Percentiles rank a stretch among this genome's conserved stretches.
phyloP scores from a whole-genome alignment of 2,329 filamentous ascomycete genomes.

The Diaporthe citrichinensis region DNA sequence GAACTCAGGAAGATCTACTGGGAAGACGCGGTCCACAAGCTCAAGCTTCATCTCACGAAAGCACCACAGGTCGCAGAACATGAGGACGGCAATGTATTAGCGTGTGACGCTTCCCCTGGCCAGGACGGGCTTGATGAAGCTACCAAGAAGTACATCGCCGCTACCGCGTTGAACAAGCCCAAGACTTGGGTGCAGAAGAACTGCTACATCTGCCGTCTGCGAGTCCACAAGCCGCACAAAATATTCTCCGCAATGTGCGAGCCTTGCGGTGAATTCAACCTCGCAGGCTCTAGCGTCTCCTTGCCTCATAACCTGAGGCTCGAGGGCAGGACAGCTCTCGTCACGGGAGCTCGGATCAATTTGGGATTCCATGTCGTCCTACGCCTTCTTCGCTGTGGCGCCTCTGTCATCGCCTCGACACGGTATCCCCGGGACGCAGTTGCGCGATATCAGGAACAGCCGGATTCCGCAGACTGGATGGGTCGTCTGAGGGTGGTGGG shows the following conservation, averaged over 20 bases:
- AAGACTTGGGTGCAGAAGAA: background rate
- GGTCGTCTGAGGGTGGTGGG: background rate
- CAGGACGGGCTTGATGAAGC: background rate
- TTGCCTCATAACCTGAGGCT: constrained; percentile 8
- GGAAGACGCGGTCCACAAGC: background rate
- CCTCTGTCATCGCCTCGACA: constrained; percentile 17
- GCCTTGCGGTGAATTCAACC: constrained; percentile 22
- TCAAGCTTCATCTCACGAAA: constrained; percentile 11
- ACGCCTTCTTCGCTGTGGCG: constrained; percentile 9
- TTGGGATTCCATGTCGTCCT: constrained; percentile 5
- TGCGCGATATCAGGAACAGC: background rate
- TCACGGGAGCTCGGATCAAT: constrained; percentile 4
- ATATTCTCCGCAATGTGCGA: constrained; percentile 20
- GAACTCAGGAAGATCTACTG: background rate
- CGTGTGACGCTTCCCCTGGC: background rate
- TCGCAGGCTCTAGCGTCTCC: constrained; percentile 17
- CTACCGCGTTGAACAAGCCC: background rate
- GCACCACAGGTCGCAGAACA: background rate
- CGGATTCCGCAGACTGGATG: constrained; percentile 1
- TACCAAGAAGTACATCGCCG: background rate
- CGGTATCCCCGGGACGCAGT: background rate
- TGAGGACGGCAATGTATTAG: constrained; percentile 1
- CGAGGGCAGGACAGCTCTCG: constrained; percentile 17
- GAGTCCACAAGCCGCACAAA: background rate
- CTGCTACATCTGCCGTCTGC: constrained; percentile 14